phyloP scores from a whole-genome alignment of 164 flowering plant species.

The Tinospora cordifolia region DNA sequence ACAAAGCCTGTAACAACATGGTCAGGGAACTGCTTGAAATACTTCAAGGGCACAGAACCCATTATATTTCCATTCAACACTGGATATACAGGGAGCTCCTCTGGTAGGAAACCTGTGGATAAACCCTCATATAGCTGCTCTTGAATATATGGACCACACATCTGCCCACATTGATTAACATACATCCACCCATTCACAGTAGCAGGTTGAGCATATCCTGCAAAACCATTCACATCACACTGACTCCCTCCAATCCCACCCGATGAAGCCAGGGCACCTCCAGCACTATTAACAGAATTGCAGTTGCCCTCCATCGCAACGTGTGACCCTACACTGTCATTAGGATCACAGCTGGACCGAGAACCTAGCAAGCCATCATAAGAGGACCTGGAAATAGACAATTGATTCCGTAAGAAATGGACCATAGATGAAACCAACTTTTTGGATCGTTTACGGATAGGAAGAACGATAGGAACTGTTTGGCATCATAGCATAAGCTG shows the following conservation, averaged over 20 bases:
- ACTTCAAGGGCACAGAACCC: slow-evolving; percentile 71
- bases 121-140: slow-evolving; percentile 82
- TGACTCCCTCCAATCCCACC: slow-evolving; percentile 19
- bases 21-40: slow-evolving; percentile 72
- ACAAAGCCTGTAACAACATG: slow-evolving; percentile 77
- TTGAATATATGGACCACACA: slow-evolving; percentile 92
- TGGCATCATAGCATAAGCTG: no score
- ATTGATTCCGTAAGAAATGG: background rate
- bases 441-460: background rate
- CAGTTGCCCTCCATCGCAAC: slow-evolving; percentile 35
- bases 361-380: slow-evolving; percentile 6
- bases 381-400: slow-evolving; percentile 17
- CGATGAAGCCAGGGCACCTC: slow-evolving; percentile 18
- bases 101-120: slow-evolving; percentile 77
- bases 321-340: slow-evolving; percentile 20
- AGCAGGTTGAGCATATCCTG: slow-evolving; percentile 26
- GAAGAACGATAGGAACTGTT: background rate
- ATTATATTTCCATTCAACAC: slow-evolving; percentile 47
- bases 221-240: slow-evolving; percentile 18
- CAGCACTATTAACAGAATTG: slow-evolving; percentile 26
- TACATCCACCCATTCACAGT: slow-evolving; percentile 91
- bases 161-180: slow-evolving; percentile 61
- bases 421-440: background rate
- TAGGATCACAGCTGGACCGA: slow-evolving; percentile 21
- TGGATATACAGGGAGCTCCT: slow-evolving; percentile 86